Evolutionary conservation across 768 basidiomycete species (phyloP).

Genomic region (Suillus spraguei): DNA sequence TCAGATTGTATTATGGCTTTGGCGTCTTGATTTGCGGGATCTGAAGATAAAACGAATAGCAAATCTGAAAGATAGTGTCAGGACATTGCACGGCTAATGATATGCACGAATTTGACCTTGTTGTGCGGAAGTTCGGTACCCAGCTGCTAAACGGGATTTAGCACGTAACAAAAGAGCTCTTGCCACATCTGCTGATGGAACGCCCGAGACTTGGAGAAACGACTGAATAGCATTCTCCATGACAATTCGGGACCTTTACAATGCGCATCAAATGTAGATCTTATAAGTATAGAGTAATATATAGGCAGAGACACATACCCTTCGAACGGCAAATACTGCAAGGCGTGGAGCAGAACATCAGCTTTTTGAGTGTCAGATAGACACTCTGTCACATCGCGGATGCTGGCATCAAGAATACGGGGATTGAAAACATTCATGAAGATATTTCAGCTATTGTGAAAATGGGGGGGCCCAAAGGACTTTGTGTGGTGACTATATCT

Average conservation of each 20-base stretch:
- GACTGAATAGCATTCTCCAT: constrained; percentile 75
- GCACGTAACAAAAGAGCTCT: constrained; percentile 68
- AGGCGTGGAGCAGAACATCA: too few relatives aligned
- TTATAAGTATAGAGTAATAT: too few relatives aligned
- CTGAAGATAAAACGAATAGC: constrained; percentile 60
- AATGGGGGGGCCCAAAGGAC: too few relatives aligned
- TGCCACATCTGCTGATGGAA: constrained; percentile 52
- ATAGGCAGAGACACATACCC: too few relatives aligned
- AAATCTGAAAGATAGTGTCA: constrained; percentile 48
- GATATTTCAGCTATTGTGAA: too few relatives aligned
- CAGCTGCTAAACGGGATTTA: constrained; percentile 59
- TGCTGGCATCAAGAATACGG: too few relatives aligned
- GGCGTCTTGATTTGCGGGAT: constrained; percentile 73
- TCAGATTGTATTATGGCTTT: constrained; percentile 58
- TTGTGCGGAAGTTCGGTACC: constrained; percentile 61
- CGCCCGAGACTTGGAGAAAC: constrained; percentile 58
- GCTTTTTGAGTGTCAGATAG: too few relatives aligned
- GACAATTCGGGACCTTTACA: constrained; percentile 8
- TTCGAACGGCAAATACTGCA: too few relatives aligned
- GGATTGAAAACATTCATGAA: too few relatives aligned
- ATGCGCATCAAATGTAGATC: too few relatives aligned
- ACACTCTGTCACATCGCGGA: too few relatives aligned
- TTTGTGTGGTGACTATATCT: too few relatives aligned
- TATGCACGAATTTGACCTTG: constrained; percentile 46
- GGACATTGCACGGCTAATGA: background rate